phyloP scores from a whole-genome alignment of 1,284 basidiomycete species.

The Pisolithus thermaeus region DNA sequence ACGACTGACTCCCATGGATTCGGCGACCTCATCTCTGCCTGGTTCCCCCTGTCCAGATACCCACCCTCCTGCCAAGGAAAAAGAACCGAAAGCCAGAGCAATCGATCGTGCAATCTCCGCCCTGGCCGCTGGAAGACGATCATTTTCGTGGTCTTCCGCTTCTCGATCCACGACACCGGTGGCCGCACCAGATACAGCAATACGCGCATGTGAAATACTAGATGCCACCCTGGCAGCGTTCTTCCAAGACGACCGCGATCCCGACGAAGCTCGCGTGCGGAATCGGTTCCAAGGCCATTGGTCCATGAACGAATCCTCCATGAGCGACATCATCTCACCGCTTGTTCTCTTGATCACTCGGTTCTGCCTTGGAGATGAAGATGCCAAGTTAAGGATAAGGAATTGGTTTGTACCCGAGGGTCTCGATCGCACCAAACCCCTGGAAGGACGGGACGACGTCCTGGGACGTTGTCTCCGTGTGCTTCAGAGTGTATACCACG shows the following conservation, averaged over 20 bases:
- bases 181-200: slow-evolving; percentile 44
- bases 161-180: slow-evolving; percentile 31
- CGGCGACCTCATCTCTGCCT: slow-evolving; percentile 18
- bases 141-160: slow-evolving; percentile 47
- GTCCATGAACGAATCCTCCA: slow-evolving; percentile 41
- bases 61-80: slow-evolving; percentile 23
- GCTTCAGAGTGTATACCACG: slow-evolving; percentile 67
- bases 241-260: slow-evolving; percentile 57
- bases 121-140: slow-evolving; percentile 46
- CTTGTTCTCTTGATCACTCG: slow-evolving; percentile 69
- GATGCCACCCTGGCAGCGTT: slow-evolving; percentile 58
- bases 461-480: slow-evolving; percentile 80
- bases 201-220: slow-evolving; percentile 60
- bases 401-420: slow-evolving; percentile 67
- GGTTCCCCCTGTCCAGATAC: slow-evolving; percentile 11
- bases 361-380: slow-evolving; percentile 58
- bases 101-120: slow-evolving; percentile 61
- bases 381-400: slow-evolving; percentile 49
- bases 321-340: slow-evolving; percentile 77
- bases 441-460: slow-evolving; percentile 67
- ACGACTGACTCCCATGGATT: slow-evolving; percentile 10
- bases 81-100: slow-evolving; percentile 40
- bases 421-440: slow-evolving; percentile 69
- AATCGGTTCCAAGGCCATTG: slow-evolving; percentile 34
- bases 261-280: slow-evolving; percentile 57